These are phyloP conservation scores for Gossypium thurberi DNA, from an alignment of 345 rosid genomes.

Conservation along the genomic window DNA sequence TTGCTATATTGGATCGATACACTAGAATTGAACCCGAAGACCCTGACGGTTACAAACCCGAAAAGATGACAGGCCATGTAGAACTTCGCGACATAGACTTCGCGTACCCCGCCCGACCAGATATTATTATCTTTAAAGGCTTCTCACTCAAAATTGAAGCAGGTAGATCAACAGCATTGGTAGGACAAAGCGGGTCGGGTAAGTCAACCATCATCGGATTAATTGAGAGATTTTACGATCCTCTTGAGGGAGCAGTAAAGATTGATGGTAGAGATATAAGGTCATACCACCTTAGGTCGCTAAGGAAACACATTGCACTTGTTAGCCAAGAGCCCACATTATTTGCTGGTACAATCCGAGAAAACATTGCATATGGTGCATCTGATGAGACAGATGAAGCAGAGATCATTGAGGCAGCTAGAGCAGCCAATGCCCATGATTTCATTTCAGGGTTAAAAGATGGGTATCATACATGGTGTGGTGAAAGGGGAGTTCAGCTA, in stretches of 20 bases:
- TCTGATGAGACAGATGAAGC: conserved; percentile 26
- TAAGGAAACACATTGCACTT: conserved; percentile 55
- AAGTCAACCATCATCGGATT: conserved; percentile 65
- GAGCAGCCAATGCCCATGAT: conserved; percentile 62
- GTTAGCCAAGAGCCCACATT: conserved; percentile 74
- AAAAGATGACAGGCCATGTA: conserved; percentile 35
- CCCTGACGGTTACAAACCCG: conserved; percentile 34
- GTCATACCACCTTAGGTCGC: conserved; percentile 40
- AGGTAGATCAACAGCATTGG: conserved; percentile 64
- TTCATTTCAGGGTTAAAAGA: conserved; percentile 43
- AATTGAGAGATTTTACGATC: conserved; percentile 62
- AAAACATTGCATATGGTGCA: conserved; percentile 53
- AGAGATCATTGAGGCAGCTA: conserved; percentile 50
- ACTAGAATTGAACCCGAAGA: conserved; percentile 41
- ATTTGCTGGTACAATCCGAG: conserved; percentile 53
- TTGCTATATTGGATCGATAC: conserved; percentile 3
- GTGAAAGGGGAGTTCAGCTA: conserved; percentile 59
- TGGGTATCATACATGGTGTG: conserved; percentile 55
- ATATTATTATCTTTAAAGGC: conserved; percentile 39
- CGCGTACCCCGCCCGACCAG: conserved; percentile 53
- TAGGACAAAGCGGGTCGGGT: conserved; percentile 78
- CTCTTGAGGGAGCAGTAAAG: conserved; percentile 36
- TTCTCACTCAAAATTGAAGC: conserved; percentile 46
- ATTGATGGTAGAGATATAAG: conserved; percentile 48
- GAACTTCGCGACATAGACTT: conserved; percentile 45